Percentiles rank a stretch among this genome's conserved stretches.
Evolutionary conservation across 768 basidiomycete genomes (phyloP).

Genomic region (Fibroporia radiculosa): DNA sequence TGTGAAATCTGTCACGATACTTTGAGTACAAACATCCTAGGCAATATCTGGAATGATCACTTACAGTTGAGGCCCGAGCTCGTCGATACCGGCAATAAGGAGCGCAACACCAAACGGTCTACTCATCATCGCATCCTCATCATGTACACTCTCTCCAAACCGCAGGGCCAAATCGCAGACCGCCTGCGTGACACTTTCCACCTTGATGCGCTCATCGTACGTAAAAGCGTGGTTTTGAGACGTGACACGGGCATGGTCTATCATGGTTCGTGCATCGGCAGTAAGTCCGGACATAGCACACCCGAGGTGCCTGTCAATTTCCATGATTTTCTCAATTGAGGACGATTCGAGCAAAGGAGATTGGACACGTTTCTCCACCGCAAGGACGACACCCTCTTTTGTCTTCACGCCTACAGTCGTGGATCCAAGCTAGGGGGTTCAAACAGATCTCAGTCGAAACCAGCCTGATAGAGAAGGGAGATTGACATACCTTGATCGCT

Average conservation of each 20-base stretch:
- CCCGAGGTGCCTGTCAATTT: constrained; percentile 93
- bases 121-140: constrained; percentile 99
- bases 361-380: constrained; percentile 97
- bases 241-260: constrained; percentile 98
- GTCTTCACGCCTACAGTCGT: constrained; percentile 96
- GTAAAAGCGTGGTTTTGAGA: constrained; percentile 94
- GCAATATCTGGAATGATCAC: constrained; percentile 20
- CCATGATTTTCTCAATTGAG: constrained; percentile 99
- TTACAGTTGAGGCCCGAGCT: constrained; percentile 91
- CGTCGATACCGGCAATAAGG: constrained; percentile 95
- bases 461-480: neutral
- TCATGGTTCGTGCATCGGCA: constrained; percentile 98
- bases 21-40: neutral
- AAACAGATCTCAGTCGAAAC: neutral
- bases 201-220: constrained; percentile 94
- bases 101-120: constrained; percentile 97
- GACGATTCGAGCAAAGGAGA: constrained; percentile 91
- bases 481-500: constrained; percentile 79
- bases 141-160: constrained; percentile 98
- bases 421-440: constrained; percentile 83
- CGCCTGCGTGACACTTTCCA: constrained; percentile 96
- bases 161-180: constrained; percentile 95
- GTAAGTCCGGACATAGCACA: constrained; percentile 98
- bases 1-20: constrained; percentile 67
- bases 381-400: constrained; percentile 84